Conservation (phyloP, 495 filamentous ascomycete genomes). For the Daldinia vernicosa region DNA sequence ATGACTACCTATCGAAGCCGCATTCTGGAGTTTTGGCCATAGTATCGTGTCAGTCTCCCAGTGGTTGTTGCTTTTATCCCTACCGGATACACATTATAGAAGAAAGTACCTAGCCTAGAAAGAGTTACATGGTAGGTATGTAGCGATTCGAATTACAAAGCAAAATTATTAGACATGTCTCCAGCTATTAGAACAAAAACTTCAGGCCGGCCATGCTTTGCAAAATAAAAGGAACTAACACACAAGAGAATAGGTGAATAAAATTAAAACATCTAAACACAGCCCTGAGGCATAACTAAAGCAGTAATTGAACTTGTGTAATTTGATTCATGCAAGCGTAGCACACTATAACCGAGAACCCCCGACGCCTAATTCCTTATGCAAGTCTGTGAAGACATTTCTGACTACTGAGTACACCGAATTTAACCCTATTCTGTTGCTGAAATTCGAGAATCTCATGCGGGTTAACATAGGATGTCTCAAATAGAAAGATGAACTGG, state of each 20-base stretch:
- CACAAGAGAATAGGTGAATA: background rate
- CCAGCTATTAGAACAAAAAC: too few relatives aligned
- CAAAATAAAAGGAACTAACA: background rate
- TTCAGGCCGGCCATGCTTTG: background rate
- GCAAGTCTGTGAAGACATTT: slow-evolving; percentile 38
- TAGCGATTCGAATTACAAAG: too few relatives aligned
- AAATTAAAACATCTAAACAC: background rate
- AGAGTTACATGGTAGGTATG: too few relatives aligned
- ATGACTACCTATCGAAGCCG: background rate
- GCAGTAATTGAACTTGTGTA: slow-evolving; percentile 9
- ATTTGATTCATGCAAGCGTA: slow-evolving; percentile 20
- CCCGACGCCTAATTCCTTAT: slow-evolving; percentile 32
- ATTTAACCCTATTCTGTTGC: slow-evolving; percentile 12
- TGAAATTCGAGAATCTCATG: background rate
- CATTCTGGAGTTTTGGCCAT: background rate
- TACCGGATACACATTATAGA: too few relatives aligned
- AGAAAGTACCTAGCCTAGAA: too few relatives aligned
- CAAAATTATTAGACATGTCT: too few relatives aligned
- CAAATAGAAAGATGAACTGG: background rate
- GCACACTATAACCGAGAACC: slow-evolving; percentile 8
- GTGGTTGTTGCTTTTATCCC: background rate
- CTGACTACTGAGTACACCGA: slow-evolving; percentile 15
- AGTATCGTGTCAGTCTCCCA: background rate
- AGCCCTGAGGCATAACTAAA: background rate
- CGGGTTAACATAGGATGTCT: background rate